Percentiles rank a stretch among this genome's conserved stretches.
These are phyloP conservation scores for Eucalyptus victrix DNA, from an alignment of 345 rosid species.

Conservation along the genomic window DNA sequence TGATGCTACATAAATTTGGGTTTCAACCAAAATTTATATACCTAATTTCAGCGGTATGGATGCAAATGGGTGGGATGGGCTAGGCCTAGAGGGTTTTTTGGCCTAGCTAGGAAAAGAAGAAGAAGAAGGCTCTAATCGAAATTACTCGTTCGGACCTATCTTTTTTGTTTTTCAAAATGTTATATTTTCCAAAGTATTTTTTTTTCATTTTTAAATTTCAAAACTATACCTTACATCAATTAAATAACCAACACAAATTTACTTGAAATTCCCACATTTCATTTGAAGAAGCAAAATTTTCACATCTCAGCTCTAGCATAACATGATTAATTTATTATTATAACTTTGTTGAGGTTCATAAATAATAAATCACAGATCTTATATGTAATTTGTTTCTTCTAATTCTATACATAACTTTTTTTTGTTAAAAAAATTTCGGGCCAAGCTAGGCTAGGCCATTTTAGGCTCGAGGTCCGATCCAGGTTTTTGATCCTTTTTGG, in stretches of 20 bases:
- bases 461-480: accelerated
- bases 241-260: not conserved
- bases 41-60: too few relatives aligned
- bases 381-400: too few relatives aligned
- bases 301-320: not conserved
- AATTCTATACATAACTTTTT: too few relatives aligned
- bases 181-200: too few relatives aligned
- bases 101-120: not conserved
- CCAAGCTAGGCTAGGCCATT: not conserved
- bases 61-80: not conserved
- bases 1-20: not conserved
- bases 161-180: too few relatives aligned
- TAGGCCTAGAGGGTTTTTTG: not conserved
- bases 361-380: too few relatives aligned
- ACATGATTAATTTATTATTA: not conserved
- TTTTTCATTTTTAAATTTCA: not conserved
- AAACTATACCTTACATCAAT: too few relatives aligned
- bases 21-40: not conserved
- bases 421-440: not conserved
- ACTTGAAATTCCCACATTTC: not conserved
- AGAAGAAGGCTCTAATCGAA: too few relatives aligned
- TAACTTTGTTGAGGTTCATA: not conserved
- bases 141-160: not conserved
- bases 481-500: accelerated
- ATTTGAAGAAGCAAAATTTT: not conserved